Conservation (phyloP, 208 protist genomes). For the Trypanosoma scelopori region DNA sequence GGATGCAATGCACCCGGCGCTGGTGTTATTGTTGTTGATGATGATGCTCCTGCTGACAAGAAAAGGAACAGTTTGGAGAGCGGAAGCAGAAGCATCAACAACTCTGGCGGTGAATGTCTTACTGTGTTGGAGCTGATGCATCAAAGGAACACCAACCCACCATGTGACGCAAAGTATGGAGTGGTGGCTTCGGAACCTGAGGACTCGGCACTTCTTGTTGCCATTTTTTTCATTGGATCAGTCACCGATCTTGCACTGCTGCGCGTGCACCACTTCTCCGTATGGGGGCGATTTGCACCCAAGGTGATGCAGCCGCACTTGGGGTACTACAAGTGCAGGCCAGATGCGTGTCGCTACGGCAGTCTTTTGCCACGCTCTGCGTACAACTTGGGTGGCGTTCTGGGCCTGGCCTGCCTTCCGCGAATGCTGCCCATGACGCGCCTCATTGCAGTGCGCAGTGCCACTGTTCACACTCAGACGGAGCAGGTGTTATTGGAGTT, state of each 20-base stretch:
- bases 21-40: too few species aligned
- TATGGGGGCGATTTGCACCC: slow-evolving; percentile 20
- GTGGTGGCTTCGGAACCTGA: not conserved
- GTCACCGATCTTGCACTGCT: slow-evolving; percentile 21
- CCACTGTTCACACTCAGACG: slow-evolving; percentile 1
- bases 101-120: not conserved
- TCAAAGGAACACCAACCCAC: not conserved
- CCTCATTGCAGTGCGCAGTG: slow-evolving; percentile 14
- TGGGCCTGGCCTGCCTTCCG: slow-evolving; percentile 13
- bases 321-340: slow-evolving; percentile 14
- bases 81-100: not conserved
- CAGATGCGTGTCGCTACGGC: slow-evolving; percentile 18
- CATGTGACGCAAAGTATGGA: too few species aligned
- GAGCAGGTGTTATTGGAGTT: slow-evolving; percentile 25
- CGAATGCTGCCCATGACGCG: slow-evolving; percentile 18
- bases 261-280: slow-evolving; percentile 20
- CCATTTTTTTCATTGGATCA: slow-evolving; percentile 22
- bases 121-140: not conserved
- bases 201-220: slow-evolving; percentile 7
- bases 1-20: not conserved
- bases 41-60: not conserved
- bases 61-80: not conserved
- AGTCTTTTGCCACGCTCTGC: not conserved
- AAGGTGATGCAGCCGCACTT: not conserved
- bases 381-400: not conserved